Base-by-base conservation (phyloP, 2,329 filamentous ascomycete species). In the Aureobasidium sp. region DNA sequence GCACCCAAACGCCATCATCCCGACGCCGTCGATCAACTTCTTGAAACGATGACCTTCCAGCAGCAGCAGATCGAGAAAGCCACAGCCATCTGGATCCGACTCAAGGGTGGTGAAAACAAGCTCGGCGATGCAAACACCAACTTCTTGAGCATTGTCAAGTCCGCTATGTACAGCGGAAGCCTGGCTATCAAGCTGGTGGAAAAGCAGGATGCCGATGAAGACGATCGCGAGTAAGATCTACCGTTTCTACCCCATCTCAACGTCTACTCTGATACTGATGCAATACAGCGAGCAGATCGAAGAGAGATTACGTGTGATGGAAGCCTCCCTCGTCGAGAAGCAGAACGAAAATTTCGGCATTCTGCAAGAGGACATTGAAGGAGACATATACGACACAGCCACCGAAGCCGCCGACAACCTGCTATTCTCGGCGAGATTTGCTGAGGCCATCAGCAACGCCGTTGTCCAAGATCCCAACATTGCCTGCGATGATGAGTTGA, bases 71-170 rank as follows among this genome's bases (percentile, higher is more conserved):
- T 58, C 11, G 5, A 58, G 5, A 14, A 37, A 8, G 54, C 54
- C 12, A 47, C 17, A 9, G 29, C 35, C 8, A 19, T 47, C 5
- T 58, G 54, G 54, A 19, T 58, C 9, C n/a, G 42, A 8, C 54
- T 47, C 24, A 58, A 58, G n/a, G 54, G 54, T 17, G 54, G 54
- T 9, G 54, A 47, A 47, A 19, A 33, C 27, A 58, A 47, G 31
- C 42, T 58, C 1, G 54, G 54, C 12, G 40, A 47, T 14, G 40
- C 42, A 12, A 58, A 58, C 31, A 27, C 42, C 12, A 42, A n/a
- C 15, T 40, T 35, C 14, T 14, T 45, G 6, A 35, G 54, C 3
- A 27, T 42, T 14, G 19, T 47, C n/a, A 58, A 17, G 19, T 40
- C 31, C 1, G 29, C 22, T 0, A 35, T 37, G 40, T n/a, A 58